Conservation (phyloP, 2,329 filamentous ascomycete species). For the Fusarium sp. region DNA sequence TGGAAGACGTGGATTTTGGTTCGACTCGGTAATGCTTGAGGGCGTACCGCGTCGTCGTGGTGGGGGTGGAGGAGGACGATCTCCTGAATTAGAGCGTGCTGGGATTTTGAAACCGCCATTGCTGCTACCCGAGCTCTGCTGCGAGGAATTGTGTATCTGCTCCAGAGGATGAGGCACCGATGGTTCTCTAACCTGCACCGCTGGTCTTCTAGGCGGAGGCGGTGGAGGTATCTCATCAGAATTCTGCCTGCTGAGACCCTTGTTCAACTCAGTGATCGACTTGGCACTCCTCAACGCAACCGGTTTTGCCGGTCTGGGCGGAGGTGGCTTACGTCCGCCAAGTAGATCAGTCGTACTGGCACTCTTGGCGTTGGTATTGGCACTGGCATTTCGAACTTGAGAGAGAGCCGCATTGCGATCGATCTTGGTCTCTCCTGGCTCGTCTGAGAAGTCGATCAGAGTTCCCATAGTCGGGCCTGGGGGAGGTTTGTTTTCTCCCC, state of each 20-base stretch:
- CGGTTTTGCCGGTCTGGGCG: slow-evolving; percentile 67
- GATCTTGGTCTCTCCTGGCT: slow-evolving; percentile 51
- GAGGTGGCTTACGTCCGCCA: slow-evolving; percentile 50
- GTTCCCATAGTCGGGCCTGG: slow-evolving; percentile 60
- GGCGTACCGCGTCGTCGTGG: slow-evolving; percentile 56
- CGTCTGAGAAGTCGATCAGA: slow-evolving; percentile 68
- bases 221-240: slow-evolving; percentile 42
- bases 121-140: slow-evolving; percentile 41
- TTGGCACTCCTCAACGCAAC: slow-evolving; percentile 58
- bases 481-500: slow-evolving; percentile 37
- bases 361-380: slow-evolving; percentile 20
- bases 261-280: slow-evolving; percentile 43
- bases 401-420: slow-evolving; percentile 47
- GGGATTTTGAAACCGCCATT: slow-evolving; percentile 22
- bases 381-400: slow-evolving; percentile 39
- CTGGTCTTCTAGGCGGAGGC: slow-evolving; percentile 48
- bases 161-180: slow-evolving; percentile 49
- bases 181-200: slow-evolving; percentile 26
- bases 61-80: slow-evolving; percentile 55
- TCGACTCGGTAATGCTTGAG: slow-evolving; percentile 39
- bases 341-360: slow-evolving; percentile 44
- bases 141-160: slow-evolving; percentile 52
- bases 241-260: slow-evolving; percentile 29
- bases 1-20: slow-evolving; percentile 42
- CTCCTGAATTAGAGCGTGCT: slow-evolving; percentile 21